phyloP scores from a whole-genome alignment of 805 yeast genomes.

The Candida caryicola region DNA sequence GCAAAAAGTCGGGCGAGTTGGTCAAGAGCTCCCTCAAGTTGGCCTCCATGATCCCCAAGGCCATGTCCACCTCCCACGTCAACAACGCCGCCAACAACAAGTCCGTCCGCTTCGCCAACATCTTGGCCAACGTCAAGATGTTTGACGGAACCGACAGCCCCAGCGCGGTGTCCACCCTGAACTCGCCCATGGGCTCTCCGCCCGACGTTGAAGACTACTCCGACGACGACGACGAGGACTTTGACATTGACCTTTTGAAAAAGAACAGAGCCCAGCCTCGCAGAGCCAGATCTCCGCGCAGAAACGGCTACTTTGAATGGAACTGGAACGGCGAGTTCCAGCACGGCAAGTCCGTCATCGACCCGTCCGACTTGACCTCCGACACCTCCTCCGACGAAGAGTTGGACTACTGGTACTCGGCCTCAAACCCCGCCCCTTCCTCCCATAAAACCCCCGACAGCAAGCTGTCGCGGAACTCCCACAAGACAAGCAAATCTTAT shows the following conservation, averaged over 20 bases:
- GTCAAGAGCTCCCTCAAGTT: conserved; percentile 25
- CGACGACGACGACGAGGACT: conserved; percentile 4
- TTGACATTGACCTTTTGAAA: conserved; percentile 2
- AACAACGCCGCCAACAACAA: conserved; percentile 30
- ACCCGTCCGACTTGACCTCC: conserved; percentile 17
- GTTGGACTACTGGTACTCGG: conserved; percentile 7
- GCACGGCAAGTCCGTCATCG: conserved; percentile 1
- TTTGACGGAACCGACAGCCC: conserved; percentile 64
- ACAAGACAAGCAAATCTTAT: conserved; percentile 10
- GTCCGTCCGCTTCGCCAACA: conserved; percentile 62
- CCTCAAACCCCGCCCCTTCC: conserved; percentile 2
- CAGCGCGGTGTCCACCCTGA: conserved; percentile 56
- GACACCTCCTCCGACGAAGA: conserved; percentile 24
- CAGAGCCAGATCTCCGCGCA: not conserved
- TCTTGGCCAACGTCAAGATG: conserved; percentile 59
- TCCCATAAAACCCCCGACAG: not conserved
- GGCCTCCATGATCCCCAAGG: conserved; percentile 17
- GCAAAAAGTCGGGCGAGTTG: conserved; percentile 20
- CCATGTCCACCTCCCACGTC: conserved; percentile 27
- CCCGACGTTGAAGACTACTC: conserved; percentile 6
- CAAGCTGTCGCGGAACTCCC: not conserved
- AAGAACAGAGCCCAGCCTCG: not conserved
- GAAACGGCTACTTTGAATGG: conserved; percentile 26
- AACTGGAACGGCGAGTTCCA: conserved; percentile 17
- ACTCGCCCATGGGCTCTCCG: conserved; percentile 47